Base-by-base conservation (phyloP, 345 rosid genomes). In the Barbarea vulgaris region DNA sequence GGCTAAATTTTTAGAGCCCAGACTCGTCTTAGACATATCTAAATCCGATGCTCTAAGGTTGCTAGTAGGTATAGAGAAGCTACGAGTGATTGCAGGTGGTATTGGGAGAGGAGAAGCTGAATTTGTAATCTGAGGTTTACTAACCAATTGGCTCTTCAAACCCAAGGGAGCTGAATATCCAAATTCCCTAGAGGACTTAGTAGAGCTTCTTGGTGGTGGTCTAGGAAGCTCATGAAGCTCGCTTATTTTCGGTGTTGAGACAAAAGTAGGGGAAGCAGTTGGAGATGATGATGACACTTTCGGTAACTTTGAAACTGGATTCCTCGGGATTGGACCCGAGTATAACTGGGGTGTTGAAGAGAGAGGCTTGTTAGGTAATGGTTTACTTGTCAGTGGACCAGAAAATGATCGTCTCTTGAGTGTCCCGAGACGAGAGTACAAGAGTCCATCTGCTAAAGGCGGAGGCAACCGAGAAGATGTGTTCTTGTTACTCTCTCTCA, bases 161-260 rank as follows among this genome's bases (percentile, higher is more conserved):
- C 84, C 79, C 80, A 93, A 66, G 10, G 97, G 99, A 17, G 93
- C 96, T 21, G 98, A 96, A 73, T 86, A 83, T 64, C 93, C 94
- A 51, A 70, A 70, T 31, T 84, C 82, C 70, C 83, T 87, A 44
- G 87, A 77, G 7, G 88, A 66, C 67, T 79, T 81, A 25, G 51
- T 57, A 52, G 74, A 78, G 34, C 80, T 81, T 79, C 76, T 83
- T 44, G 77, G 79, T n/a, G 98, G 99, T 27, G 98, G 99, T 85
- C 97, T 88, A 30, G 99, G 99, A 80, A 96, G 99, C 79, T 93
- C 99, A 80, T 96, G 99, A 70, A 96, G 97, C 84, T 96, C 99
- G 28, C 89, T 96, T 77, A 93, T 93, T 76, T 82, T 89, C 10
- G 95, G 99, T 9, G 99, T 88, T 24, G 97, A 87, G 67, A 77